These are phyloP conservation scores for Nakazawaea molendinolei DNA, from an alignment of 805 yeast species.

Conservation along the genomic window DNA sequence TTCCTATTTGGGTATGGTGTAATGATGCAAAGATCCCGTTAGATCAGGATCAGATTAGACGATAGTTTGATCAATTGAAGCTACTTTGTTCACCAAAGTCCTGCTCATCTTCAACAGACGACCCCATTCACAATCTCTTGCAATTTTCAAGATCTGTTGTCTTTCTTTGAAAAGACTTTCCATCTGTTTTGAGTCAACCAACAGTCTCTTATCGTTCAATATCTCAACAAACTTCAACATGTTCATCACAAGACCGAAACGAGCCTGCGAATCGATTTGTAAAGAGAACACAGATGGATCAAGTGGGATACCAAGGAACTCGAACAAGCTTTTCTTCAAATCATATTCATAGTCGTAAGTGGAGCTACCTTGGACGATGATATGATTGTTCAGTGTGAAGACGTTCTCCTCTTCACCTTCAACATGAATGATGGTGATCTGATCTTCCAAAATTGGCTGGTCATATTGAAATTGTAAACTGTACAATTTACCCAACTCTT, in stretches of 20 bases:
- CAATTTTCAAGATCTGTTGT: not conserved
- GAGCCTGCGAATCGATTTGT: conserved; percentile 37
- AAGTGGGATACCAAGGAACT: conserved; percentile 53
- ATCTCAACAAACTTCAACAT: conserved; percentile 5
- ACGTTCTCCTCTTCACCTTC: too few relatives aligned
- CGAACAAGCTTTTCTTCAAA: conserved; percentile 34
- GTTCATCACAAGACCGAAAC: conserved; percentile 6
- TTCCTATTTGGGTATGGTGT: too few relatives aligned
- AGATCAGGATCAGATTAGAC: too few relatives aligned
- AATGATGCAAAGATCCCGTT: too few relatives aligned
- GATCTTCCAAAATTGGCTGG: not conserved
- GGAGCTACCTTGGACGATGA: too few relatives aligned
- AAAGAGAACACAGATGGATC: conserved; percentile 45
- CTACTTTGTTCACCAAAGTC: not conserved
- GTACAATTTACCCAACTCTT: not conserved
- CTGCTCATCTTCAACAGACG: conserved; percentile 3
- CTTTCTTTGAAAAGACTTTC: conserved; percentile 2
- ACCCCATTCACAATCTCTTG: conserved; percentile 8
- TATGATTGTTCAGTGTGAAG: too few relatives aligned
- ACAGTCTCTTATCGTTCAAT: not conserved
- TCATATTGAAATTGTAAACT: not conserved
- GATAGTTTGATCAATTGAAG: too few relatives aligned
- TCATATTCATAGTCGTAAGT: too few relatives aligned
- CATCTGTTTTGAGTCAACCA: not conserved
- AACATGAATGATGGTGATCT: too few relatives aligned